These are phyloP conservation scores for Zygnema cylindricum DNA, from an alignment of 139 green algal genomes.

Conservation along the genomic window DNA sequence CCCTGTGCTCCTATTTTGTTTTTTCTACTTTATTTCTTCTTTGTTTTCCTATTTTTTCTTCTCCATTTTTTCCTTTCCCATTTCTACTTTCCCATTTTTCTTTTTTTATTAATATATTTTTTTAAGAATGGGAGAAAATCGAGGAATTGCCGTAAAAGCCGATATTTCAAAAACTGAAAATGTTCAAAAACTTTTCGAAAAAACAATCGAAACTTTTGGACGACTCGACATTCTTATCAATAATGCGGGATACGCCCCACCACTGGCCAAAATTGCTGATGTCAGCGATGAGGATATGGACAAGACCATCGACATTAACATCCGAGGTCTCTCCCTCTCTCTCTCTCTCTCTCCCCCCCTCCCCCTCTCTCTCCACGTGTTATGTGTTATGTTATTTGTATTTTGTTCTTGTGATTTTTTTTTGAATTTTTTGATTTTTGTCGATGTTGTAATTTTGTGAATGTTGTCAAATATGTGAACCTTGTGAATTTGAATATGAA, in stretches of 20 bases:
- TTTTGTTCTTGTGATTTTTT: too few relatives aligned
- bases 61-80: too few relatives aligned
- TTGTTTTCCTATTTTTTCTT: too few relatives aligned
- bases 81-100: too few relatives aligned
- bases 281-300: constrained; percentile 23
- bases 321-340: background rate
- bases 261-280: constrained; percentile 7
- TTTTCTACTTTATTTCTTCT: constrained; percentile 2
- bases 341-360: background rate
- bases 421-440: too few relatives aligned
- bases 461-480: too few relatives aligned
- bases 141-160: background rate
- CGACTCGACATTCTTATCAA: constrained; percentile 25
- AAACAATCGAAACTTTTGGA: background rate
- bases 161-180: constrained; percentile 11
- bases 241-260: constrained; percentile 13
- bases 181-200: constrained; percentile 8
- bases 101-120: background rate
- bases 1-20: background rate
- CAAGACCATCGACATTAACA: constrained; percentile 19
- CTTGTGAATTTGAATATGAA: too few relatives aligned
- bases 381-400: too few relatives aligned
- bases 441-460: too few relatives aligned
- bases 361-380: constrained; percentile 10
- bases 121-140: background rate